Evolutionary conservation across 768 basidiomycete species (phyloP).

Genomic region (Auriculariales sp.): DNA sequence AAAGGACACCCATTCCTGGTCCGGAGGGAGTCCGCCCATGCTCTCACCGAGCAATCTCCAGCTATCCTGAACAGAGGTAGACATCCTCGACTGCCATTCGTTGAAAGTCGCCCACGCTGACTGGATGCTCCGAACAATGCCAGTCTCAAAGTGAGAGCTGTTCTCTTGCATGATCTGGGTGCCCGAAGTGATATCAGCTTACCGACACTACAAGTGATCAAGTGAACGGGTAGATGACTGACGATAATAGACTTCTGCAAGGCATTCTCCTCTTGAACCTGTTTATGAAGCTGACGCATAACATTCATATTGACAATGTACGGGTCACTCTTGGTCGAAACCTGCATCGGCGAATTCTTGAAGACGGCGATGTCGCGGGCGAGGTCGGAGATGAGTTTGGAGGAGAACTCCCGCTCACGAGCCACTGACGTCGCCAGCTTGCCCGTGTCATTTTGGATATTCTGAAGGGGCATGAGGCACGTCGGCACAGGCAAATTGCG

Average conservation of each 20-base stretch:
- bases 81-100: constrained; percentile 82
- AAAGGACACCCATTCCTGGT: constrained; percentile 93
- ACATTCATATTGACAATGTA: constrained; percentile 64
- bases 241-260: constrained; percentile 93
- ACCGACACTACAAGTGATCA: too few relatives aligned
- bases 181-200: too few relatives aligned
- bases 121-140: constrained; percentile 87
- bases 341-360: constrained; percentile 87
- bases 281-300: constrained; percentile 67
- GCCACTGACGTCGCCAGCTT: constrained; percentile 85
- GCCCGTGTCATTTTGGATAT: constrained; percentile 91
- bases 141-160: constrained; percentile 91
- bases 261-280: constrained; percentile 94
- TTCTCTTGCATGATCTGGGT: constrained; percentile 99
- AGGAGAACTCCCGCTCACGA: constrained; percentile 81
- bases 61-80: constrained; percentile 53
- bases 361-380: constrained; percentile 75
- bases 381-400: constrained; percentile 75
- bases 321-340: constrained; percentile 72
- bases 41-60: constrained; percentile 55
- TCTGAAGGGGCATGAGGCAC: constrained; percentile 27
- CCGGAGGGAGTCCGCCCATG: constrained; percentile 70
- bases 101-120: constrained; percentile 96
- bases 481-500: not conserved
- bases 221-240: too few relatives aligned